Conservation (phyloP, 441 rosid genomes). For the Corymbia citriodora region DNA sequence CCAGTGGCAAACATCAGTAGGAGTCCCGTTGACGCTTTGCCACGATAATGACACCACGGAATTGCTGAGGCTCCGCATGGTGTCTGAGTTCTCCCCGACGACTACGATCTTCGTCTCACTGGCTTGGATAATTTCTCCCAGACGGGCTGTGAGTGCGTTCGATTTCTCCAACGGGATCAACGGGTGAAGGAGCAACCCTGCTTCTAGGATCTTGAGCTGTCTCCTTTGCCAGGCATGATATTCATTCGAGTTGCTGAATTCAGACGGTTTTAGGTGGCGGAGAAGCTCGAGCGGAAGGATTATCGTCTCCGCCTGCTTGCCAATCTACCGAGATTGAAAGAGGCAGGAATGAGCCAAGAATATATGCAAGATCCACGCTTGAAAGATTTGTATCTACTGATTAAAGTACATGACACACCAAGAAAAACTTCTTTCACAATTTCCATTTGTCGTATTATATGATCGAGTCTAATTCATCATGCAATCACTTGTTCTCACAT, state of each 20-base stretch:
- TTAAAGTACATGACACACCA: not conserved
- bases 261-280: constrained; percentile 76
- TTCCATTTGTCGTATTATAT: not conserved
- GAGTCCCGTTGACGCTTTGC: constrained; percentile 50
- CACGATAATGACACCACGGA: constrained; percentile 68
- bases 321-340: constrained; percentile 31
- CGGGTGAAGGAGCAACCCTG: constrained; percentile 73
- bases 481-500: not conserved
- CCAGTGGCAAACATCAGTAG: constrained; percentile 85
- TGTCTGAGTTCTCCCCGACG: constrained; percentile 68
- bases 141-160: constrained; percentile 41
- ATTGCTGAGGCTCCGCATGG: constrained; percentile 64
- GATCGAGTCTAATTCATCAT: not conserved
- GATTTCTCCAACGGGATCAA: constrained; percentile 66
- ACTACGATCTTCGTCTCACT: constrained; percentile 51
- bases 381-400: not conserved
- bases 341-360: not conserved
- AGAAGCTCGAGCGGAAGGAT: constrained; percentile 92
- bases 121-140: constrained; percentile 54
- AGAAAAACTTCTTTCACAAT: not conserved
- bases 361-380: not conserved
- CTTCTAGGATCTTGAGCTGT: constrained; percentile 72
- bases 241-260: constrained; percentile 60
- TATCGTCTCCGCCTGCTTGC: constrained; percentile 78
- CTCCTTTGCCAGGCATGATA: constrained; percentile 85